These are phyloP conservation scores for Backusella liffmaniae DNA, from an alignment of 192 early-diverging fungal genomes.

Conservation along the genomic window DNA sequence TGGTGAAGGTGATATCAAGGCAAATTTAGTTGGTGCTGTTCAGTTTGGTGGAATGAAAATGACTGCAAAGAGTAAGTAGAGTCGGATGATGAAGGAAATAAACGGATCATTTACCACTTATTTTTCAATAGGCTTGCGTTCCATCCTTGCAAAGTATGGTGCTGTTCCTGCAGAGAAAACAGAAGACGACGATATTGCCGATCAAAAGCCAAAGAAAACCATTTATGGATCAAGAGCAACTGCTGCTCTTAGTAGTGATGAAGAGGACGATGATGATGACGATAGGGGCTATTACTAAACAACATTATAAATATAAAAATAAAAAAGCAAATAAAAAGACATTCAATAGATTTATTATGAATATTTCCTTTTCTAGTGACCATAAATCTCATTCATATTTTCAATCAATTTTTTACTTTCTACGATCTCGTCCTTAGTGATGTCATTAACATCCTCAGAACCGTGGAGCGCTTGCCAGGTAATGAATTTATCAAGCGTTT, in stretches of 20 bases:
- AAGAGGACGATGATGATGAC: slow-evolving; percentile 45
- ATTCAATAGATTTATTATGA: background rate
- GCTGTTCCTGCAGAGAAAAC: slow-evolving; percentile 33
- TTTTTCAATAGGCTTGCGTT: background rate
- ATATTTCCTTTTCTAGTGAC: background rate
- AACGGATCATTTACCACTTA: background rate
- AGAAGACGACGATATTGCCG: background rate
- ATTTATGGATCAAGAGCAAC: slow-evolving; percentile 52
- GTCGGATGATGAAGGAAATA: background rate
- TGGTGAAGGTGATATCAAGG: slow-evolving; percentile 79
- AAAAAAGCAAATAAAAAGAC: background rate
- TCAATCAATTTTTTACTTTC: background rate
- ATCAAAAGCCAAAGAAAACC: slow-evolving; percentile 38
- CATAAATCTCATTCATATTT: background rate
- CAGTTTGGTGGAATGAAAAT: slow-evolving; percentile 80
- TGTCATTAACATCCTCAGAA: background rate
- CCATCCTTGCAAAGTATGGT: slow-evolving; percentile 41
- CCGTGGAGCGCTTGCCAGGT: background rate
- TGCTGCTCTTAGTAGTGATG: slow-evolving; percentile 57
- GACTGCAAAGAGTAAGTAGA: slow-evolving; percentile 58
- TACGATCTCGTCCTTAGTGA: background rate
- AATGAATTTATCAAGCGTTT: background rate
- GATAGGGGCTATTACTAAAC: slow-evolving; percentile 38
- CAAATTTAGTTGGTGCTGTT: slow-evolving; percentile 80
- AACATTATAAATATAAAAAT: background rate